Conservation (phyloP, 2,329 filamentous ascomycete species). For the Clarireedia paspali region DNA sequence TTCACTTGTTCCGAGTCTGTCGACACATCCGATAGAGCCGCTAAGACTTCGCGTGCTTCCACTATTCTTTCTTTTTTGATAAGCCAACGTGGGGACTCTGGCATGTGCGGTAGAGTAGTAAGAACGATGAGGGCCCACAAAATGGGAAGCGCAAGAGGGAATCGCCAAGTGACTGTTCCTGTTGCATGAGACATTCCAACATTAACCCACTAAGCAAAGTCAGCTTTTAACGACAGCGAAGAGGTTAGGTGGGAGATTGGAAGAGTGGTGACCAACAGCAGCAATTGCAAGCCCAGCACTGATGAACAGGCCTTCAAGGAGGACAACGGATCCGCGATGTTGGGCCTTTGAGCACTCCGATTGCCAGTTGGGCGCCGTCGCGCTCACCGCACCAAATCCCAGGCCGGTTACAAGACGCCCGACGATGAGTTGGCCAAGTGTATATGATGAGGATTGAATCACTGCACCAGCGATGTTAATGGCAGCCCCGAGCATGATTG, state of each 20-base stretch:
- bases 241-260: background rate
- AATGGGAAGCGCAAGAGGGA: slow-evolving; percentile 52
- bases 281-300: slow-evolving; percentile 35
- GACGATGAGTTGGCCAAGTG: slow-evolving; percentile 46
- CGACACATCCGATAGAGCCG: slow-evolving; percentile 33
- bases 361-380: slow-evolving; percentile 50
- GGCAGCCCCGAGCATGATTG: slow-evolving; percentile 48
- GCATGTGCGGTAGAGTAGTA: slow-evolving; percentile 42
- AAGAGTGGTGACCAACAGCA: slow-evolving; percentile 4
- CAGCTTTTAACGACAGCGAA: slow-evolving; percentile 1
- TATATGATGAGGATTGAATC: slow-evolving; percentile 34
- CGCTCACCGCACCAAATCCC: slow-evolving; percentile 43
- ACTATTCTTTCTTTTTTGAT: slow-evolving; percentile 36
- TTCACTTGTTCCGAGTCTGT: slow-evolving; percentile 46
- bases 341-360: slow-evolving; percentile 50
- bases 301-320: slow-evolving; percentile 52
- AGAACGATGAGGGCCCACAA: slow-evolving; percentile 53
- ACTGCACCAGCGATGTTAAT: slow-evolving; percentile 51
- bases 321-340: slow-evolving; percentile 50
- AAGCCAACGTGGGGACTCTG: slow-evolving; percentile 44
- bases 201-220: slow-evolving; percentile 47
- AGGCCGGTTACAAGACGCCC: slow-evolving; percentile 42
- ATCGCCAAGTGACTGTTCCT: slow-evolving; percentile 47
- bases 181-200: slow-evolving; percentile 46
- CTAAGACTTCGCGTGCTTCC: slow-evolving; percentile 37